Conservation (phyloP, 164 flowering plant species). For the Pachysandra terminalis region DNA sequence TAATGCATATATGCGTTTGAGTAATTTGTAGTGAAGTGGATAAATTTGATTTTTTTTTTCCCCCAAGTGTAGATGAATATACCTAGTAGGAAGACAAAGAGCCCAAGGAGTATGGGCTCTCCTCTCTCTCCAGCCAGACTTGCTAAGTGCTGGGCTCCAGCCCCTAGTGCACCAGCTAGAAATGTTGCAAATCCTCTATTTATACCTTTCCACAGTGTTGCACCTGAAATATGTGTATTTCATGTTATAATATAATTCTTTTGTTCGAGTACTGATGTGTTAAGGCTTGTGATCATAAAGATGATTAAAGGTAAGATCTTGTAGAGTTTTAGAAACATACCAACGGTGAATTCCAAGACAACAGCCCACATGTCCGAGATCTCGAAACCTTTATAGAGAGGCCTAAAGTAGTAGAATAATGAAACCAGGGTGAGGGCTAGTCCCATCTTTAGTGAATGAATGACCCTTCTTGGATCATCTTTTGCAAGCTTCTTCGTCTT, state of each 20-base stretch:
- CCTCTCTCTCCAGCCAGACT: slow-evolving; percentile 47
- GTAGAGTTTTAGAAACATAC: slow-evolving; percentile 26
- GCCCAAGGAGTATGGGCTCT: slow-evolving; percentile 59
- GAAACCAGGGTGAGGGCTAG: slow-evolving; percentile 76
- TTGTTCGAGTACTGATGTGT: no score
- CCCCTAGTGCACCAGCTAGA: slow-evolving; percentile 60
- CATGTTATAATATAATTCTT: background rate
- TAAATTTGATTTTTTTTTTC: no score
- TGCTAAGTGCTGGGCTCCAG: slow-evolving; percentile 62
- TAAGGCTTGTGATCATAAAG: background rate
- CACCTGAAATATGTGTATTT: slow-evolving; percentile 37
- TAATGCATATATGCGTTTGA: no score
- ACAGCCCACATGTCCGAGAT: slow-evolving; percentile 77
- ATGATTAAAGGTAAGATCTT: background rate
- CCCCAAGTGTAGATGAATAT: background rate
- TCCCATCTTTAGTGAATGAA: slow-evolving; percentile 72
- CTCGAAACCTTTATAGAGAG: slow-evolving; percentile 63
- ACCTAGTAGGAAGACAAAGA: slow-evolving; percentile 62
- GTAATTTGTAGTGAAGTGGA: background rate
- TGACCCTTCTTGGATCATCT: slow-evolving; percentile 76
- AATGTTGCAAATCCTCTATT: slow-evolving; percentile 73
- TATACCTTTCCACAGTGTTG: slow-evolving; percentile 57
- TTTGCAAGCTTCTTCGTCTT: slow-evolving; percentile 40
- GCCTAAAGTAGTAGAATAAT: slow-evolving; percentile 52
- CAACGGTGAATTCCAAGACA: slow-evolving; percentile 72